These are phyloP conservation scores for Tolypocladium capitatum DNA, from an alignment of 2,329 filamentous ascomycete genomes.

Conservation along the genomic window DNA sequence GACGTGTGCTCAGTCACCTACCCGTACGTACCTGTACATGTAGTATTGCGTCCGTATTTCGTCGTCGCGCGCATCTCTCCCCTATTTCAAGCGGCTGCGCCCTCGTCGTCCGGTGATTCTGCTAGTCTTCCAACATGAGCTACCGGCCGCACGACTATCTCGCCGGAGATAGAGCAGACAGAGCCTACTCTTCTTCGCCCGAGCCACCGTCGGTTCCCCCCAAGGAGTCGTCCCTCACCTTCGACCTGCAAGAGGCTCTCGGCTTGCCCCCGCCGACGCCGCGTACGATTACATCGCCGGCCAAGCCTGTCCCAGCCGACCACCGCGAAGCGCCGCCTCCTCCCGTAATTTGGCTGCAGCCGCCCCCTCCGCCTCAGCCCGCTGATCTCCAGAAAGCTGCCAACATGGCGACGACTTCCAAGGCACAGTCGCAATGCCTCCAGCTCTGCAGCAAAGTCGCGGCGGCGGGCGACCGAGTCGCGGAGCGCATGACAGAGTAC, in stretches of 20 bases:
- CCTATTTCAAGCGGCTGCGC: background rate
- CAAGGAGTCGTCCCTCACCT: constrained; percentile 2
- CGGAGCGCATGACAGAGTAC: constrained; percentile 52
- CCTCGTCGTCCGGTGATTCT: background rate
- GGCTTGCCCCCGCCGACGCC: constrained; percentile 1
- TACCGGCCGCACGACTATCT: background rate
- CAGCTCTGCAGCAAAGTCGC: constrained; percentile 45
- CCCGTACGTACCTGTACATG: background rate
- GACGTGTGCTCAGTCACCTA: background rate
- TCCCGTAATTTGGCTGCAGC: background rate
- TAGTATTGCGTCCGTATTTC: background rate
- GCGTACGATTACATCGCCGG: background rate
- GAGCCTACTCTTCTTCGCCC: background rate
- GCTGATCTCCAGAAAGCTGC: background rate
- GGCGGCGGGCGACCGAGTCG: constrained; percentile 47
- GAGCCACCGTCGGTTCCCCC: constrained; percentile 2
- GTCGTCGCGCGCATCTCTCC: background rate
- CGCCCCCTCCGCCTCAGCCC: background rate
- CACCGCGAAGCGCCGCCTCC: background rate
- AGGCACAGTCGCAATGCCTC: constrained; percentile 19
- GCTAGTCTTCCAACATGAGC: background rate
- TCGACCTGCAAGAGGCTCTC: constrained; percentile 4
- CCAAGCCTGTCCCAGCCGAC: background rate
- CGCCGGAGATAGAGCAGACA: background rate
- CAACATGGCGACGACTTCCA: constrained; percentile 7